These are phyloP conservation scores for Tulasnella sp. DNA, from an alignment of 768 basidiomycete species.

Conservation along the genomic window DNA sequence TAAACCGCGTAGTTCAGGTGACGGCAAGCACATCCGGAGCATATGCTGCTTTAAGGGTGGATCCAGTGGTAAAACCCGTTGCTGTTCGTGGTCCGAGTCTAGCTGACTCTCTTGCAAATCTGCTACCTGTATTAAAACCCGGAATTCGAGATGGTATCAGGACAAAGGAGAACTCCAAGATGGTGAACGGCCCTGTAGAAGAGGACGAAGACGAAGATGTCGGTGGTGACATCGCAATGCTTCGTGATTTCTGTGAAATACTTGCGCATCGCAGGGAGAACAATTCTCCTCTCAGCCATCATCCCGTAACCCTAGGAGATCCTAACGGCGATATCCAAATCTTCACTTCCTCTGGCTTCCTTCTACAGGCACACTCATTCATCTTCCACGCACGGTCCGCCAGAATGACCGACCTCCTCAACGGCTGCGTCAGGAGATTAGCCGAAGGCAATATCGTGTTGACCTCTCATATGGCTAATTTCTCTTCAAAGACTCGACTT, in stretches of 20 bases:
- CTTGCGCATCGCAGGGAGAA: no score
- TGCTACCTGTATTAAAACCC: slow-evolving; percentile 47
- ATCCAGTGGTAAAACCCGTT: slow-evolving; percentile 49
- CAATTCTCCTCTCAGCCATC: no score
- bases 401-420: no score
- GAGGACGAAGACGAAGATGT: background rate
- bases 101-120: slow-evolving; percentile 47
- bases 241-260: no score
- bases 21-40: slow-evolving; percentile 79
- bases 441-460: background rate
- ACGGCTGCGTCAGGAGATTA: background rate
- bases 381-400: no score
- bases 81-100: slow-evolving; percentile 42
- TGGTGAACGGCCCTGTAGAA: background rate
- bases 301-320: no score
- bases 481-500: slow-evolving; percentile 20
- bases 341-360: no score
- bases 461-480: slow-evolving; percentile 4
- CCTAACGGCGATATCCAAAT: slow-evolving; percentile 26
- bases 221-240: background rate
- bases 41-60: slow-evolving; percentile 70
- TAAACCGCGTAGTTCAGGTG: slow-evolving; percentile 79
- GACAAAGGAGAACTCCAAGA: slow-evolving; percentile 22
- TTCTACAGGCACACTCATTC: no score
- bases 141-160: slow-evolving; percentile 14